These are phyloP conservation scores for Termitomyces sp. DNA, from an alignment of 768 basidiomycete species.

Conservation along the genomic window DNA sequence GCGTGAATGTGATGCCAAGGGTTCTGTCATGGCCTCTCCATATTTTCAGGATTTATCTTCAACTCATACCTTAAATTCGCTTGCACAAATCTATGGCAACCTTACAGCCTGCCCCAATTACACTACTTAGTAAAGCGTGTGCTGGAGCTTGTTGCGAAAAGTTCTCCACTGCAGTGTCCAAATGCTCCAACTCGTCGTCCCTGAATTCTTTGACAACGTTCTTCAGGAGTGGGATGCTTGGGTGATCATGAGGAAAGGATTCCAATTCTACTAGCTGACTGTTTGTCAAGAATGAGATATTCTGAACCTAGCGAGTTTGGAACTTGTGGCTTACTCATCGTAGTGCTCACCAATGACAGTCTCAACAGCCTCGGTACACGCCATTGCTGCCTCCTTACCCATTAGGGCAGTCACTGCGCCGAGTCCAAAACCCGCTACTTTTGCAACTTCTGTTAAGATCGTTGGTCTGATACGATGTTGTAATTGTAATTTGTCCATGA, in stretches of 20 bases:
- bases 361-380: constrained; percentile 96
- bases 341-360: constrained; percentile 98
- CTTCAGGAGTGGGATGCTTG: constrained; percentile 70
- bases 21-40: not conserved
- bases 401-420: constrained; percentile 82
- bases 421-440: constrained; percentile 81
- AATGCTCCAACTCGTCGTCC: constrained; percentile 93
- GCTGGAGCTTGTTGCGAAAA: constrained; percentile 87
- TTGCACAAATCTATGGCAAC: constrained; percentile 88
- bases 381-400: constrained; percentile 95
- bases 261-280: constrained; percentile 83
- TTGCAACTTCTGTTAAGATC: constrained; percentile 76
- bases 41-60: not conserved
- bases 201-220: constrained; percentile 78
- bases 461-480: constrained; percentile 89
- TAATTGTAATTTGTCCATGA: constrained; percentile 79
- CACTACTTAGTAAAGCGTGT: constrained; percentile 82
- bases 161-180: constrained; percentile 86
- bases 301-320: not conserved
- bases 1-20: not conserved
- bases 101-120: constrained; percentile 84
- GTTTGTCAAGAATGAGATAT: constrained; percentile 5
- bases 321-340: constrained; percentile 71
- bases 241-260: constrained; percentile 57
- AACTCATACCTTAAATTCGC: constrained; percentile 41